Evolutionary conservation across 2,329 filamentous ascomycete species (phyloP).

Genomic region (Trichoderma koningiopsis): DNA sequence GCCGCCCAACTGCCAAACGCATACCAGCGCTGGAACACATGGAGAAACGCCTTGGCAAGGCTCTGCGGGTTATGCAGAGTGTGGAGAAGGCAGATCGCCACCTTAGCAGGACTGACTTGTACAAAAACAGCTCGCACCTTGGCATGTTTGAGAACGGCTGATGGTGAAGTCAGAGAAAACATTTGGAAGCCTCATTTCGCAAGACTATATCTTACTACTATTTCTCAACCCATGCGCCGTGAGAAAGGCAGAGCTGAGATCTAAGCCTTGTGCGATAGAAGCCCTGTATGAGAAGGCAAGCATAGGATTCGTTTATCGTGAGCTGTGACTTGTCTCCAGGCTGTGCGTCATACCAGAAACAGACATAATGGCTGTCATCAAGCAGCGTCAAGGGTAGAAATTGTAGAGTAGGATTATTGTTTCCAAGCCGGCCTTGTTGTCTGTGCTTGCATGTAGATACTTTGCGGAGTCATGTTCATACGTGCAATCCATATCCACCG

Average conservation of each 20-base stretch:
- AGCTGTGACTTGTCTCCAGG: background rate
- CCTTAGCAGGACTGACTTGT: background rate
- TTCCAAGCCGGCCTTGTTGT: background rate
- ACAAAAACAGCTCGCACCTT: background rate
- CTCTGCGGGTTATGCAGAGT: background rate
- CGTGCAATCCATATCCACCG: background rate
- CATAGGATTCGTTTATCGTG: background rate
- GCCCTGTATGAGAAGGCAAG: background rate
- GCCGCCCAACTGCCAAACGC: background rate
- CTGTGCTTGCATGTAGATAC: background rate
- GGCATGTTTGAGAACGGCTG: background rate
- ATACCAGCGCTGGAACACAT: background rate
- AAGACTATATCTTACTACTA: background rate
- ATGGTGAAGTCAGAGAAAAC: background rate
- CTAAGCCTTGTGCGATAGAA: background rate
- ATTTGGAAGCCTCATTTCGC: background rate
- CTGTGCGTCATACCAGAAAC: background rate
- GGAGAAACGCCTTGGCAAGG: background rate
- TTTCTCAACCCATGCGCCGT: background rate
- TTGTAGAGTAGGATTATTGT: background rate
- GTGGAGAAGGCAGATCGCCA: background rate
- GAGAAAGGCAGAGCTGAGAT: background rate
- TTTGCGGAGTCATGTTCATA: background rate
- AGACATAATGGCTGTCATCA: background rate
- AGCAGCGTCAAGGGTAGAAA: background rate